A percentile compares a stretch with the other conserved stretches of the same genome.
These are phyloP conservation scores for Colletotrichum lentis DNA, from an alignment of 2,329 filamentous ascomycete genomes.

Conservation along the genomic window DNA sequence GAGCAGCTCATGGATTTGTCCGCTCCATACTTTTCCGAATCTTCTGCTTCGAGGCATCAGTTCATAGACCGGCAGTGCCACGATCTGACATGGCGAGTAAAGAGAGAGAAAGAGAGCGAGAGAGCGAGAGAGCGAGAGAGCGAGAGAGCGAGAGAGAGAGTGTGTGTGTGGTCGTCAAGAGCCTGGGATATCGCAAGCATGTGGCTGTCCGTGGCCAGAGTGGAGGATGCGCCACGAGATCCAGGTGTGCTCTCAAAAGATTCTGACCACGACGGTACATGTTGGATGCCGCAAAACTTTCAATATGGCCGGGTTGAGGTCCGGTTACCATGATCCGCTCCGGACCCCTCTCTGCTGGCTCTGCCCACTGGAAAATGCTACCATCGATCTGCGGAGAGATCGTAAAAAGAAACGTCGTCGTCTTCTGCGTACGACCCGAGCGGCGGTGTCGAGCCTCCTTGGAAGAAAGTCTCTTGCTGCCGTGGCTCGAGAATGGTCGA, in stretches of 20 bases:
- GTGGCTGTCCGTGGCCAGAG: not conserved
- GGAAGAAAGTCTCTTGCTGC: constrained; percentile 29
- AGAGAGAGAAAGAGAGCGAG: constrained; percentile 1
- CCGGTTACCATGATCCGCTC: constrained; percentile 23
- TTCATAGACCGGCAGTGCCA: constrained; percentile 28
- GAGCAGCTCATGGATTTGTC: not conserved
- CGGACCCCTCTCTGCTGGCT: constrained; percentile 11
- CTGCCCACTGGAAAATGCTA: constrained; percentile 32
- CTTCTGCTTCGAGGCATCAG: constrained; percentile 18
- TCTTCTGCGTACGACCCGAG: constrained; percentile 22
- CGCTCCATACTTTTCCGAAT: constrained; percentile 7
- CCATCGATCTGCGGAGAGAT: constrained; percentile 37
- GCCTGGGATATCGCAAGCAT: constrained; percentile 18
- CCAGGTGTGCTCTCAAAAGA: not conserved
- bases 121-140: too few relatives aligned
- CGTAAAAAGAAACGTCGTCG: constrained; percentile 29
- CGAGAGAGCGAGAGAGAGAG: not conserved
- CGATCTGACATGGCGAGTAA: constrained; percentile 16
- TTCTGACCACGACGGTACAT: not conserved
- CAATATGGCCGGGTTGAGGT: constrained; percentile 11
- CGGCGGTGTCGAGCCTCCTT: constrained; percentile 15
- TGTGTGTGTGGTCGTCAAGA: constrained; percentile 16
- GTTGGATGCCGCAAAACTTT: constrained; percentile 7
- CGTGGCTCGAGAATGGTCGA: constrained; percentile 16
- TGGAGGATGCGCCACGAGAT: not conserved